Percentiles rank a stretch among this genome's conserved stretches.
Conservation (phyloP, 306 rosid genomes). For the Styphnolobium japonicum region DNA sequence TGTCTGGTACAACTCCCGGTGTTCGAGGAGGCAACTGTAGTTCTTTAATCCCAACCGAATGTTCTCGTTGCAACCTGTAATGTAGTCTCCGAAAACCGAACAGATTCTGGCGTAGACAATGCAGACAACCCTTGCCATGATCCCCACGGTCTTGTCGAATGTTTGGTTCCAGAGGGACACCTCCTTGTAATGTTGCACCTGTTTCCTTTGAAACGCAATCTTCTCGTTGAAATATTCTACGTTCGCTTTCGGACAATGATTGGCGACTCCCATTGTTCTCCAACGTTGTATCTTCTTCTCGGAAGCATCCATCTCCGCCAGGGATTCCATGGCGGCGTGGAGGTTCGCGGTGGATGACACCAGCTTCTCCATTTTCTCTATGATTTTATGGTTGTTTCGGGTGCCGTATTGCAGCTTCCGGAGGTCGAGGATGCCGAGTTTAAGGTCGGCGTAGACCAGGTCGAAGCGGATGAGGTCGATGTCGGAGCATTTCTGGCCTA, state of each 20-base stretch:
- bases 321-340: slow-evolving; percentile 36
- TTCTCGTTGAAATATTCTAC: slow-evolving; percentile 30
- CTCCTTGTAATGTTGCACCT: slow-evolving; percentile 51
- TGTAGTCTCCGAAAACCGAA: slow-evolving; percentile 41
- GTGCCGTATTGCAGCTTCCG: slow-evolving; percentile 23
- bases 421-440: slow-evolving; percentile 36
- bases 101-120: slow-evolving; percentile 52
- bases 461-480: slow-evolving; percentile 36
- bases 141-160: slow-evolving; percentile 45
- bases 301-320: slow-evolving; percentile 36
- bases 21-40: slow-evolving; percentile 29
- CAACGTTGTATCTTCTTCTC: slow-evolving; percentile 37
- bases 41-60: neutral
- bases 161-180: slow-evolving; percentile 61
- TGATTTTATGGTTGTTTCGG: neutral
- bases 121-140: slow-evolving; percentile 55
- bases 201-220: slow-evolving; percentile 34
- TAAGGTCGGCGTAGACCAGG: slow-evolving; percentile 39
- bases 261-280: neutral
- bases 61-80: neutral
- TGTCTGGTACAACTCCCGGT: slow-evolving; percentile 15
- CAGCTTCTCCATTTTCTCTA: slow-evolving; percentile 46
- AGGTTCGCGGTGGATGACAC: slow-evolving; percentile 28
- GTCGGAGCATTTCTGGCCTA: slow-evolving; percentile 47
- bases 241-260: slow-evolving; percentile 3